Evolutionary conservation across 257 asterid species (phyloP), one percentile per base, ranked within the genome.

Genomic region (Eucommia ulmoides): DNA sequence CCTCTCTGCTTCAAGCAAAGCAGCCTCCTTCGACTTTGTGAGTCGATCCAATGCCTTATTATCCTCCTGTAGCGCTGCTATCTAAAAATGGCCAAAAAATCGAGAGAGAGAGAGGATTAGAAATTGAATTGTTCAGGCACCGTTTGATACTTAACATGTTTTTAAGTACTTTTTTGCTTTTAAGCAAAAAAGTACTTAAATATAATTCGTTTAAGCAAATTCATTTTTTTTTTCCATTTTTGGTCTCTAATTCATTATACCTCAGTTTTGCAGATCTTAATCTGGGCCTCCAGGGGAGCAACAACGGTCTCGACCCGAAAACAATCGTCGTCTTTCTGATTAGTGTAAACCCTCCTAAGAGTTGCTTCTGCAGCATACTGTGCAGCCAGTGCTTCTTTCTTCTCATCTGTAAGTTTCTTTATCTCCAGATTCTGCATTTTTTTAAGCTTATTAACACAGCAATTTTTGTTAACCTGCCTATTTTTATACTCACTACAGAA

Each of bases 351-450:
- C 65, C 97, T 71, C 65, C 97, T 64, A 33, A 88, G 94, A 44
- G 97, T 72, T n/a, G 84, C 75, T 71, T 88, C 95, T 35, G 94
- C 94, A 44, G 95, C 93, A 74, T 79, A 80, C 59, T 83, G 95
- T 56, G 95, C 95, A 62, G 82, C 57, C 60, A 83, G 22, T 29
- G 93, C 93, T 62, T 71, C 93, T 70, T 60, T 81, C 66, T 79
- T 88, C 51, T 79, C 95, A 24, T 79, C 60, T 8, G 25, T 38
- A 44, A 83, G 76, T 62, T 73, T 80, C 77, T 79, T 81, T 61
- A 69, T 66, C 23, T 79, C 81, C 20, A 83, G 93, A 64, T 74
- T 88, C 95, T 88, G 85, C 77, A 71, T 45, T 54, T n/a, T n/a
- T n/a, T n/a, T n/a, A n/a, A n/a, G n/a, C n/a, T n/a, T n/a, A n/a